Base-by-base conservation (phyloP, 2,329 filamentous ascomycete genomes). In the Epichloe festucae region DNA sequence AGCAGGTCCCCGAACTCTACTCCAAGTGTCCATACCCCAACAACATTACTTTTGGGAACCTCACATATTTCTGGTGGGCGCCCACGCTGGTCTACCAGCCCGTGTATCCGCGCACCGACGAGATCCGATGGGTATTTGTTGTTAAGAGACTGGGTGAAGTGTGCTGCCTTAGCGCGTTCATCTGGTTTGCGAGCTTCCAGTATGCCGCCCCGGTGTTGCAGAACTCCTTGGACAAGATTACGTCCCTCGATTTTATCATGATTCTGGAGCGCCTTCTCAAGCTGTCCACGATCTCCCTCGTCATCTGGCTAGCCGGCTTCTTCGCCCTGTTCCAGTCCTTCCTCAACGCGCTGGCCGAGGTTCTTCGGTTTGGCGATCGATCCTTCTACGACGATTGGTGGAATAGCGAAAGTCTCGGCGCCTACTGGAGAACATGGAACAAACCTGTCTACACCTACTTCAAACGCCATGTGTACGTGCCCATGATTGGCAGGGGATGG, bases 351-450 rank as follows among this genome's bases (percentile, higher is more conserved):
- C 73, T 97, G 19, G 91, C 91, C 3, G 93, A 98, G 67, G 73
- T 97, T 12, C 85, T 89, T 73, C 78, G 79, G 43, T 98, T 98
- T 62, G 93, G 85, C 17, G 93, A 98, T 65, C 81, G 93, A 34
- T 86, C 90, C 49, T 98, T 98, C 67, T 98, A 98, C 67, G 85
- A 87, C 39, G 89, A 95, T 63, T 98, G 93, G 93, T 98, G 93
- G 93, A 98, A 98, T 64, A 88, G 84, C 57, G 82, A 84, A 51
- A 89, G 84, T 57, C 74, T 97, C 6, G 87, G 90, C 36, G 78
- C 78, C 4, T 98, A 98, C 72, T 96, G 91, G 91, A 82, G 90
- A 21, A 87, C 85, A 1, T 98, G 93, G 93, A 98, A 98, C 71
- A 94, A 94, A 65, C 93, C 93, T 1, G 91, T 98, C 5, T 95